Conservation (phyloP, 345 rosid genomes). For the Limnanthes douglasii region DNA sequence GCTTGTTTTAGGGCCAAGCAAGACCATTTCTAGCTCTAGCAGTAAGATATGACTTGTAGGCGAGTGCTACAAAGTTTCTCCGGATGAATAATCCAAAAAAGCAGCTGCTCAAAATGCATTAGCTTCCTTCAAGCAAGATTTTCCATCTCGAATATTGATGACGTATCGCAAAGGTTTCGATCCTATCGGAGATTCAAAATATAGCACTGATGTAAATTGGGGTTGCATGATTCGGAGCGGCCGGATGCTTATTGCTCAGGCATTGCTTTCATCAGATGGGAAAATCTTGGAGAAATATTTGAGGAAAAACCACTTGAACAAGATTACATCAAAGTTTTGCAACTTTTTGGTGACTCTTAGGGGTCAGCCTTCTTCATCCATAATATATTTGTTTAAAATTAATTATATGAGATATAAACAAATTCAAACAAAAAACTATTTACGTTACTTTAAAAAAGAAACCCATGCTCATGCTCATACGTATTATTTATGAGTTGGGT, state of each 20-base stretch:
- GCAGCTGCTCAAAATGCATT: conserved; percentile 24
- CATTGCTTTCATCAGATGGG: conserved; percentile 45
- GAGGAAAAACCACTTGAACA: conserved; percentile 44
- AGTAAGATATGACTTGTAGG: conserved; percentile 88
- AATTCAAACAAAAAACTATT: too few relatives aligned
- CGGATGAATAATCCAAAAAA: conserved; percentile 21
- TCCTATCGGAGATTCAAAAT: conserved; percentile 45
- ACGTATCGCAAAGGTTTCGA: conserved; percentile 93
- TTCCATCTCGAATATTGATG: conserved; percentile 61
- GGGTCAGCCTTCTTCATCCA: conserved; percentile 63
- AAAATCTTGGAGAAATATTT: conserved; percentile 67
- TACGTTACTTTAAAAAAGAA: too few relatives aligned
- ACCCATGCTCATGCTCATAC: too few relatives aligned
- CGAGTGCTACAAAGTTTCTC: conserved; percentile 46
- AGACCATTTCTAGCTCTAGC: conserved; percentile 43
- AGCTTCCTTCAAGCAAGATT: conserved; percentile 47
- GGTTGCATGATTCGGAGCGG: conserved; percentile 99
- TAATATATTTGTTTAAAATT: too few relatives aligned
- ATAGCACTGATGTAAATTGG: conserved; percentile 73
- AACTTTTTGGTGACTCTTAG: conserved; percentile 67
- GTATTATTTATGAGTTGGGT: too few relatives aligned
- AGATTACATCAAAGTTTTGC: conserved; percentile 58
- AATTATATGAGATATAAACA: too few relatives aligned
- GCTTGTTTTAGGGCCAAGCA: conserved; percentile 54
- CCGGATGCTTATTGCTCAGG: conserved; percentile 98